Conservation (phyloP, 2,329 filamentous ascomycete genomes). For the Penicillium sp. region DNA sequence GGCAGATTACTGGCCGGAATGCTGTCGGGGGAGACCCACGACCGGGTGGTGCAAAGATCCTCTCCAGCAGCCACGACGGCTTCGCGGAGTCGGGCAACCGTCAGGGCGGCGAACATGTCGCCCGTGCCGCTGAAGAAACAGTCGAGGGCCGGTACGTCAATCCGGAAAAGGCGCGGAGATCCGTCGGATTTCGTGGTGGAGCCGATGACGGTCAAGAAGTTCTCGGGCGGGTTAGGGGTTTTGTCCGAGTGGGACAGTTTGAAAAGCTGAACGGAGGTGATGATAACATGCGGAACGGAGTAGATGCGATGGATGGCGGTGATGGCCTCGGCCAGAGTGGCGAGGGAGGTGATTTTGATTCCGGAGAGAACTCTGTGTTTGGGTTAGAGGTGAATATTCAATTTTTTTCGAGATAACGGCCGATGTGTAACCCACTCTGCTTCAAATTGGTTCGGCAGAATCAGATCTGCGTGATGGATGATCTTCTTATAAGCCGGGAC, state of each 20-base stretch:
- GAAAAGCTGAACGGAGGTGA: conserved; percentile 79
- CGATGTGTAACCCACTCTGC: conserved; percentile 66
- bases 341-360: conserved; percentile 75
- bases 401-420: neutral
- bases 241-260: conserved; percentile 47
- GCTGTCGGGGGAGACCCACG: conserved; percentile 75
- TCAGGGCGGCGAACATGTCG: conserved; percentile 96
- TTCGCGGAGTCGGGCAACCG: conserved; percentile 82
- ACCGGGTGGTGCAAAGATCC: conserved; percentile 53
- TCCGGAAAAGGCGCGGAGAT: conserved; percentile 77
- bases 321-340: conserved; percentile 70
- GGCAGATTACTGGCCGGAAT: conserved; percentile 71
- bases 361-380: conserved; percentile 70
- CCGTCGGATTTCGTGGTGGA: conserved; percentile 65
- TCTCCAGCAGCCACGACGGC: conserved; percentile 57
- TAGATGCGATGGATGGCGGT: conserved; percentile 73
- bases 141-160: conserved; percentile 82
- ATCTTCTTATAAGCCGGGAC: conserved; percentile 85
- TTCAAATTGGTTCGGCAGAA: conserved; percentile 96
- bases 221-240: conserved; percentile 35
- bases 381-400: neutral
- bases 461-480: conserved; percentile 79
- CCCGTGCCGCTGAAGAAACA: conserved; percentile 96
- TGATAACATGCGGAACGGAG: conserved; percentile 80
- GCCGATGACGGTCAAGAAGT: conserved; percentile 68